Base-by-base conservation (phyloP, 108 stramenopile species). In the Seminavis robusta region DNA sequence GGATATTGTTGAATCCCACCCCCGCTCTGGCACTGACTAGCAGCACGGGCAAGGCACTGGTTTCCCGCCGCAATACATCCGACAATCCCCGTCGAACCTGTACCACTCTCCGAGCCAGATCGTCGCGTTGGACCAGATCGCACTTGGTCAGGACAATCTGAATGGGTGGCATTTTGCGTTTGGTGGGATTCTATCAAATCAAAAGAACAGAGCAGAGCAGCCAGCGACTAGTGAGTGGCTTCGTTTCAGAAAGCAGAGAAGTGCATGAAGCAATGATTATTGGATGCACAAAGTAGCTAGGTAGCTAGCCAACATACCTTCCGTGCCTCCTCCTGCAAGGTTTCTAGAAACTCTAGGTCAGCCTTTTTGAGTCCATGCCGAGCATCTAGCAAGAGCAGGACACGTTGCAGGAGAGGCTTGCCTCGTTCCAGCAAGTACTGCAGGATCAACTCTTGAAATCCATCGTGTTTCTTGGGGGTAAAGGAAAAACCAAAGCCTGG, bases 401-500 rank as follows among this genome's bases (percentile, higher is more conserved):
- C 71, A 28, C 90, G 79, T 55, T 91, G 87, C 59, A 91, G 56
- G 3, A 31, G 30, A 8, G 71, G 56, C 33, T 60, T 65, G 16
- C 77, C 76, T 59, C 73, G 61, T 33, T 83, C 52, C 27, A 85
- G 45, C 26, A 91, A 37, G 47, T 83, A 91, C 8, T 76, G 54
- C 30, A 76, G 47, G 73, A 86, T 91, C 32, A 82, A 52, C 10
- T 73, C 74, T 42, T 79, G 69, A 79, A 81, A 87, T 27, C 66
- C 73, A 9, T 52, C 61, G 6, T 49, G 46, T 44, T 76, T 72
- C 15, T 38, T 73, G 23, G 70, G 60, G 8, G 81, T 84, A 71
- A 69, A 87, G n/a, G 84, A 81, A 79, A 91, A 91, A 15, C 90
- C 90, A 79, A 85, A 91, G 33, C 90, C 90, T 3, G 85, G 90